phyloP scores from a whole-genome alignment of 2,329 filamentous ascomycete genomes.

The Hysterium pulicare region DNA sequence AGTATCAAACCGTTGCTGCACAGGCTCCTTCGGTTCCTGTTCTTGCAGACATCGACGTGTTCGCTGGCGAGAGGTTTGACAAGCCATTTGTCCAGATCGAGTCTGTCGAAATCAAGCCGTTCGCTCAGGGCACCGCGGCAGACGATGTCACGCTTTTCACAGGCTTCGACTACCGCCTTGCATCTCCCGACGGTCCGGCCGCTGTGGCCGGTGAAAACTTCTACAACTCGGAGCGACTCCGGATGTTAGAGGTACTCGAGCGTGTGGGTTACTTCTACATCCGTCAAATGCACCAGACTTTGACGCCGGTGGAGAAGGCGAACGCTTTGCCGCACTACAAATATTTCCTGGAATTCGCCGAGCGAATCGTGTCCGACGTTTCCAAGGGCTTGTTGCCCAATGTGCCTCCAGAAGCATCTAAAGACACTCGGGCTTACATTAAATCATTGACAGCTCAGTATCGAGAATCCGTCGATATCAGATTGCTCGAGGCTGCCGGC shows the following conservation, averaged over 20 bases:
- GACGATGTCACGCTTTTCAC: slow-evolving; percentile 5
- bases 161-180: too few relatives aligned
- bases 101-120: too few relatives aligned
- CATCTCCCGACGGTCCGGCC: too few relatives aligned
- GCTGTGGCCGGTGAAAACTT: too few relatives aligned
- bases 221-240: too few relatives aligned
- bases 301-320: too few relatives aligned
- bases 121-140: neutral
- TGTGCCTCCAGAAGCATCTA: neutral
- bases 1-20: slow-evolving; percentile 6
- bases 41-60: slow-evolving; percentile 5
- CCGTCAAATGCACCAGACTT: too few relatives aligned
- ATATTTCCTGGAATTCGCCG: too few relatives aligned
- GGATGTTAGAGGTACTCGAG: slow-evolving; percentile 1
- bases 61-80: too few relatives aligned
- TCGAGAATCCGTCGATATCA: neutral
- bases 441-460: neutral
- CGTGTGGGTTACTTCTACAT: neutral
- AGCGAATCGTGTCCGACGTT: too few relatives aligned
- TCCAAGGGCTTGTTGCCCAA: slow-evolving; percentile 4
- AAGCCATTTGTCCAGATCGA: slow-evolving; percentile 5
- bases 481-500: neutral
- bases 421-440: neutral
- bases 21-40: slow-evolving; percentile 4
- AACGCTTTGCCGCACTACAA: too few relatives aligned